Evolutionary conservation across 2,329 filamentous ascomycete genomes (phyloP).

Genomic region (Phaeosphaeria sp.): DNA sequence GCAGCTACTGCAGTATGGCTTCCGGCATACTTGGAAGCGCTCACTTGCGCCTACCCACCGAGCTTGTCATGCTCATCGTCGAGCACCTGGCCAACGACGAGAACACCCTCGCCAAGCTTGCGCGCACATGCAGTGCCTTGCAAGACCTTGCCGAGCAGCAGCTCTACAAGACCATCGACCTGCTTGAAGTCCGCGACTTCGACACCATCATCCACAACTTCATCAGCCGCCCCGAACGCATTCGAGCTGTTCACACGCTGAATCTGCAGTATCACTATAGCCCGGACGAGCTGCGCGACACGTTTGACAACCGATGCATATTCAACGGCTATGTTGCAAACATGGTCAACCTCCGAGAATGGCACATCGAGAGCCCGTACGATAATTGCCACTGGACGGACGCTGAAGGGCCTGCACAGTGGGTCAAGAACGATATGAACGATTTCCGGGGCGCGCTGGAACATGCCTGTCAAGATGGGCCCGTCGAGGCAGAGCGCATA

Average conservation of each 20-base stretch:
- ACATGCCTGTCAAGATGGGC: constrained; percentile 28
- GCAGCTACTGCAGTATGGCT: constrained; percentile 15
- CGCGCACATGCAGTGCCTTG: constrained; percentile 36
- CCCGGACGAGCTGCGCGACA: constrained; percentile 22
- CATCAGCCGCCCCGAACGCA: constrained; percentile 27
- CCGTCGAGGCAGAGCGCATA: constrained; percentile 20
- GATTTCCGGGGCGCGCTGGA: constrained; percentile 37
- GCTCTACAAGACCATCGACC: constrained; percentile 40
- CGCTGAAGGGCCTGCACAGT: constrained; percentile 28
- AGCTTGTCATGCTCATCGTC: constrained; percentile 39
- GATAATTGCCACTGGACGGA: constrained; percentile 39
- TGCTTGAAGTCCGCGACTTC: constrained; percentile 35
- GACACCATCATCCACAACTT: constrained; percentile 36
- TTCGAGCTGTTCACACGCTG: constrained; percentile 38
- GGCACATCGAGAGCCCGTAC: constrained; percentile 45
- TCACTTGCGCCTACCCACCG: constrained; percentile 28
- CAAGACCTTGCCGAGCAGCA: constrained; percentile 41
- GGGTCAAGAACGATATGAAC: constrained; percentile 44
- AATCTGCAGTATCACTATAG: constrained; percentile 41
- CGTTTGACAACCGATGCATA: constrained; percentile 23
- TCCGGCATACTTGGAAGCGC: constrained; percentile 21
- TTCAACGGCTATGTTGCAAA: constrained; percentile 39
- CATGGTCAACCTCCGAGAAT: constrained; percentile 41
- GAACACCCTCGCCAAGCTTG: constrained; percentile 32
- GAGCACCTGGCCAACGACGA: constrained; percentile 33